phyloP scores from a whole-genome alignment of 2,329 filamentous ascomycete genomes.

The Colletotrichum sp. region DNA sequence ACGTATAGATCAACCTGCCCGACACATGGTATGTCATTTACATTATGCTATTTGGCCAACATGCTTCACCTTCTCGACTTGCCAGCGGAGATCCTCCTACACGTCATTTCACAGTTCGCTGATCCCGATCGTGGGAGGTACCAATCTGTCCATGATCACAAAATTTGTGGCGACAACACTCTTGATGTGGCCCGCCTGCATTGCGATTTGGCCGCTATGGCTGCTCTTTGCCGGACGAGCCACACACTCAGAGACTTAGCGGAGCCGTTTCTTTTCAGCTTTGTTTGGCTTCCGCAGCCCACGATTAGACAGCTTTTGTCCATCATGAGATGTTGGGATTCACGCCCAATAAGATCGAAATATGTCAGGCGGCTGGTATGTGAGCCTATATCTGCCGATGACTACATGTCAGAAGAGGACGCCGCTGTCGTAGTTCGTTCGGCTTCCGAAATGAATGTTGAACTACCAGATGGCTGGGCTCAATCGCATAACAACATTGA shows the following conservation, averaged over 20 bases:
- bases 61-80: not conserved
- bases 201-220: not conserved
- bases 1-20: not conserved
- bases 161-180: not conserved
- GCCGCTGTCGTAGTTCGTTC: not conserved
- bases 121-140: not conserved
- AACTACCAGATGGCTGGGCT: not conserved
- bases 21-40: not conserved
- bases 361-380: not conserved
- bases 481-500: not conserved
- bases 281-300: not conserved
- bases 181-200: not conserved
- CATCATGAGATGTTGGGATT: not conserved
- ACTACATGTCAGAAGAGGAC: not conserved
- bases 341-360: not conserved
- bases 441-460: not conserved
- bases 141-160: not conserved
- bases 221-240: not conserved
- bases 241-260: not conserved
- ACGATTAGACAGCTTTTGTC: not conserved
- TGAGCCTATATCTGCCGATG: not conserved
- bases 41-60: not conserved
- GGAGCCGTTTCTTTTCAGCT: not conserved
- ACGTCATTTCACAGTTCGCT: not conserved
- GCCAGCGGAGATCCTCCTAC: not conserved